These are phyloP conservation scores for Arachnopeziza araneosa DNA, from an alignment of 2,329 filamentous ascomycete genomes.

Conservation along the genomic window DNA sequence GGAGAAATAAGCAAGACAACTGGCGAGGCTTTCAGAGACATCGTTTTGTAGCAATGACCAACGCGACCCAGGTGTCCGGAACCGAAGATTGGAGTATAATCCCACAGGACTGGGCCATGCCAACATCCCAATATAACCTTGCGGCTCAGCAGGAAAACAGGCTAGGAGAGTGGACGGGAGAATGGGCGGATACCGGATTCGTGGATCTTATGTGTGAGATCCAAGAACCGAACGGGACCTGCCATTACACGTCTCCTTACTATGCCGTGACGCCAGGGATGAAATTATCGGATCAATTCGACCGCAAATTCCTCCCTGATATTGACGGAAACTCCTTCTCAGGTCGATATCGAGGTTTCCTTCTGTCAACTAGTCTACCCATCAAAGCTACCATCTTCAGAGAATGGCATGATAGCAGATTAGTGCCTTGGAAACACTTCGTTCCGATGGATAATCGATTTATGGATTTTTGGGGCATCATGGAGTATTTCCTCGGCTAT, in stretches of 20 bases:
- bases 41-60: constrained; percentile 50
- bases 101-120: constrained; percentile 50
- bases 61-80: constrained; percentile 36
- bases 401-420: constrained; percentile 74
- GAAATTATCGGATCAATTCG: constrained; percentile 53
- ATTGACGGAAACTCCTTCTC: constrained; percentile 72
- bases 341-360: constrained; percentile 63
- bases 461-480: constrained; percentile 65
- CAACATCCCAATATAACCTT: constrained; percentile 42
- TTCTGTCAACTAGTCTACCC: constrained; percentile 62
- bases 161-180: constrained; percentile 32
- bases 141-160: constrained; percentile 37
- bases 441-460: constrained; percentile 76
- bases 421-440: constrained; percentile 76
- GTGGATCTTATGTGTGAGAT: constrained; percentile 42
- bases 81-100: constrained; percentile 27
- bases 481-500: constrained; percentile 71
- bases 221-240: constrained; percentile 37
- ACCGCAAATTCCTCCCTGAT: constrained; percentile 66
- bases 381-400: constrained; percentile 74
- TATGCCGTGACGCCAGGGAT: constrained; percentile 42
- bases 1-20: constrained; percentile 41
- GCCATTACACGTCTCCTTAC: constrained; percentile 36
- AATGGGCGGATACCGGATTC: constrained; percentile 32
- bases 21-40: constrained; percentile 53